A percentile compares a stretch with the other conserved stretches of the same genome.
Conservation (phyloP, 2,329 filamentous ascomycete genomes). For the Colletotrichum acutatum region DNA sequence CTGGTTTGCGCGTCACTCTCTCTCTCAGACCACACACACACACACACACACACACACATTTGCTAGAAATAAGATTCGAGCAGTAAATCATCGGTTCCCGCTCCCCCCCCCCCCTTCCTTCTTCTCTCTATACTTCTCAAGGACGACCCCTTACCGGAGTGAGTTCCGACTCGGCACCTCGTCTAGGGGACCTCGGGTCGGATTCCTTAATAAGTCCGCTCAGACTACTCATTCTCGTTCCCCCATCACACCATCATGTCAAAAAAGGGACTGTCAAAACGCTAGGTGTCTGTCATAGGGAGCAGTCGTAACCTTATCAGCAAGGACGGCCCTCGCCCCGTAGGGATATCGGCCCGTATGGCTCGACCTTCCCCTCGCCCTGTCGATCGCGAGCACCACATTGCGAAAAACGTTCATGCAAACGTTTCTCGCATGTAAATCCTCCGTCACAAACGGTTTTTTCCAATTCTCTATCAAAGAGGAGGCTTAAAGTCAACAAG, state of each 20-base stretch:
- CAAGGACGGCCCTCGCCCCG: background rate
- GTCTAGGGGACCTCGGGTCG: background rate
- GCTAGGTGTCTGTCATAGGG: slow-evolving; percentile 5
- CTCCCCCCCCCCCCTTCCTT: background rate
- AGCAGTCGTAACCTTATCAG: background rate
- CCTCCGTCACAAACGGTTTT: background rate
- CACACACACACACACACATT: background rate
- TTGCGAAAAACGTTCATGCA: background rate
- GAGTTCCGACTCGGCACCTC: background rate
- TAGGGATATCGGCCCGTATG: background rate
- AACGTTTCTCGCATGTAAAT: background rate
- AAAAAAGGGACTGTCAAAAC: slow-evolving; percentile 21
- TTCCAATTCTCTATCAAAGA: background rate
- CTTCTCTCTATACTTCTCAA: background rate
- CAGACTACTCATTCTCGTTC: no score
- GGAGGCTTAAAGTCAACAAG: background rate
- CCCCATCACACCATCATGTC: background rate
- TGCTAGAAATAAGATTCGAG: background rate
- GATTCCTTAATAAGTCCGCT: background rate
- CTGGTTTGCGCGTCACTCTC: no score
- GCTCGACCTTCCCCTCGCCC: background rate
- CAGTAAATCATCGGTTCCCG: background rate
- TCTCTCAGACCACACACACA: no score
- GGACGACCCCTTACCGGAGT: background rate
- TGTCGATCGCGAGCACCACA: background rate